phyloP scores from a whole-genome alignment of 306 rosid species.

The Acacia acuminata region DNA sequence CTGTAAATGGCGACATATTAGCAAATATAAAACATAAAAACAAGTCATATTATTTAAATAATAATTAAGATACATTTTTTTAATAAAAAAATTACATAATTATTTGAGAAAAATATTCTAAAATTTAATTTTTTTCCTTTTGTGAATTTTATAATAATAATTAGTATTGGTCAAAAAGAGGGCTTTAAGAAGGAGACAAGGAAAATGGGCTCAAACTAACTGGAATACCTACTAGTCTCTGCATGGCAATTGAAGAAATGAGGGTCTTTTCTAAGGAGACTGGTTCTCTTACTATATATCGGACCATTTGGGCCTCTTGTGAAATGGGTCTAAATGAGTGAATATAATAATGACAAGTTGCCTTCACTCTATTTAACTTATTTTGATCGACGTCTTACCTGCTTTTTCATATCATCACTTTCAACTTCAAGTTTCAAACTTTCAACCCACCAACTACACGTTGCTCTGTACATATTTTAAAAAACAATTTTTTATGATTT shows the following conservation, averaged over 20 bases:
- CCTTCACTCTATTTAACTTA: not conserved
- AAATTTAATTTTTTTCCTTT: not conserved
- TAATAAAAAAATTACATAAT: not conserved
- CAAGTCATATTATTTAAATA: not conserved
- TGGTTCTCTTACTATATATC: not conserved
- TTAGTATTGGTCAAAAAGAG: conserved; percentile 2
- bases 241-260: not conserved
- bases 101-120: not conserved
- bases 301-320: conserved; percentile 9
- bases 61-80: not conserved
- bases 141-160: not conserved
- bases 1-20: not conserved
- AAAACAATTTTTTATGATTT: not conserved
- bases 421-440: not conserved
- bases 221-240: not conserved
- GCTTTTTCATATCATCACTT: too few relatives aligned
- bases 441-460: not conserved
- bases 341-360: not conserved
- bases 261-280: not conserved
- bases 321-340: not conserved
- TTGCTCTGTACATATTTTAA: not conserved
- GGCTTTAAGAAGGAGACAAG: not conserved
- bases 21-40: not conserved
- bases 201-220: conserved; percentile 5
- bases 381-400: not conserved